Base-by-base conservation (phyloP, 768 basidiomycete species). In the Suillus luteus region DNA sequence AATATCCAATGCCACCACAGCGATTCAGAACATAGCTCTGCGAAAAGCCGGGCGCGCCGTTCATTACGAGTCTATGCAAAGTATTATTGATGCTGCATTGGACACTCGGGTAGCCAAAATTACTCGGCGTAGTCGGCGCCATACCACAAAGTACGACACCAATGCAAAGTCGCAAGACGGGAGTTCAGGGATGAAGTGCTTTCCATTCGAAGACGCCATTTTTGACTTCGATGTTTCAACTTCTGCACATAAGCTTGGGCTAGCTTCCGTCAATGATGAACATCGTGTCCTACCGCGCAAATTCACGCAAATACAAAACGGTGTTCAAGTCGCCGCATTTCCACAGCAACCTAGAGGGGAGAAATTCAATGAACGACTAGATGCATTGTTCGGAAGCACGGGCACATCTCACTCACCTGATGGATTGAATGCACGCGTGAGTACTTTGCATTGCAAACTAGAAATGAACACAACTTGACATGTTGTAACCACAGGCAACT, bases 101-200 rank as follows among this genome's bases (percentile, higher is more conserved):
- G 61, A 40, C 22, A 62, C 61, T n/a, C 61, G 55, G 37, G 55
- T 59, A 38, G 61, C 55, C 52, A 59, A 5, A 37, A 38, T 62
- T 6, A 19, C 31, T 35, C 59, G 54, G 61, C 49, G 17, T 58
- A 24, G 38, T 17, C 38, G 24, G 24, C 17, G 55, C 9, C 10
- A 40, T 58, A 4, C 17, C 17, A 11, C 55, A 58, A 11, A 10
- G 38, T 19, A 19, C 14, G 15, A 10, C 24, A 40, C 38, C 10
- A 11, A 27, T 2, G 24, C 19, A 58, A 6, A 24, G 22, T 19
- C 55, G 38, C 55, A 58, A 5, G 24, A 27, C 24, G 24, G 5
- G 17, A 22, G 15, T 58, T 17, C 55, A 17, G 41, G 24, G 15
- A 40, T 24, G 17, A 58, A 27, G 17, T 11, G 2, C 24, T 17